A percentile compares a stretch with the other conserved stretches of the same genome.
Evolutionary conservation across 129 eudicot species (phyloP).

Genomic region (Artemisia argyi): DNA sequence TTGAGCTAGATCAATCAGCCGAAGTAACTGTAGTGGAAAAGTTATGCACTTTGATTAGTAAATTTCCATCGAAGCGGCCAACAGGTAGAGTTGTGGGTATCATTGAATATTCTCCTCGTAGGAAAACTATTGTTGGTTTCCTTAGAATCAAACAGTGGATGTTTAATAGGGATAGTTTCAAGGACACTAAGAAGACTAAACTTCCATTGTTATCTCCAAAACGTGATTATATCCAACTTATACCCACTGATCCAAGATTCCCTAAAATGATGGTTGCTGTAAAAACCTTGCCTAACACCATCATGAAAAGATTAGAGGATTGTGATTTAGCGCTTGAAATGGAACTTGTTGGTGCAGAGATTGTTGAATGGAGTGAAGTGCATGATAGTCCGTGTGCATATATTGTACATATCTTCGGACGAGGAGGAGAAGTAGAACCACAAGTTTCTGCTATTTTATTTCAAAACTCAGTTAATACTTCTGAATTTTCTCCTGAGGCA

Average conservation of each 20-base stretch:
- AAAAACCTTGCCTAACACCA: constrained; percentile 54
- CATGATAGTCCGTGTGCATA: constrained; percentile 55
- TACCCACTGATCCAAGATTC: constrained; percentile 67
- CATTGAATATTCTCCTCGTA: constrained; percentile 65
- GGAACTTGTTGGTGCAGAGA: constrained; percentile 75
- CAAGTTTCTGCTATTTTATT: constrained; percentile 82
- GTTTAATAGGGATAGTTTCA: constrained; percentile 33
- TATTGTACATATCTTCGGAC: constrained; percentile 59
- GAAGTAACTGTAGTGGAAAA: constrained; percentile 47
- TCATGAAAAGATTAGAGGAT: constrained; percentile 58
- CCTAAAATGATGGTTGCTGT: constrained; percentile 74
- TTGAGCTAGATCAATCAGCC: constrained; percentile 22
- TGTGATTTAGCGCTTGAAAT: constrained; percentile 63
- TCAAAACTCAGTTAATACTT: constrained; percentile 57
- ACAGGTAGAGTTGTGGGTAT: constrained; percentile 85
- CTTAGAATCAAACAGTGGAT: constrained; percentile 62
- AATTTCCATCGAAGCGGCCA: constrained; percentile 72
- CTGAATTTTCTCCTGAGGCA: constrained; percentile 62
- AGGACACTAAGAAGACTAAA: constrained; percentile 43
- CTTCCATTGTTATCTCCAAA: constrained; percentile 29
- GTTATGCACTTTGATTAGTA: constrained; percentile 39
- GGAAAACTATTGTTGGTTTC: constrained; percentile 72
- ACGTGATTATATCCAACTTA: constrained; percentile 48
- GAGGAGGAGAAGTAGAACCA: constrained; percentile 68
- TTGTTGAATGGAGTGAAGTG: constrained; percentile 78